Percentiles rank a stretch among this genome's conserved stretches.
These are phyloP conservation scores for Apiotrichum laibachii DNA, from an alignment of 1,284 basidiomycete genomes.

Conservation along the genomic window DNA sequence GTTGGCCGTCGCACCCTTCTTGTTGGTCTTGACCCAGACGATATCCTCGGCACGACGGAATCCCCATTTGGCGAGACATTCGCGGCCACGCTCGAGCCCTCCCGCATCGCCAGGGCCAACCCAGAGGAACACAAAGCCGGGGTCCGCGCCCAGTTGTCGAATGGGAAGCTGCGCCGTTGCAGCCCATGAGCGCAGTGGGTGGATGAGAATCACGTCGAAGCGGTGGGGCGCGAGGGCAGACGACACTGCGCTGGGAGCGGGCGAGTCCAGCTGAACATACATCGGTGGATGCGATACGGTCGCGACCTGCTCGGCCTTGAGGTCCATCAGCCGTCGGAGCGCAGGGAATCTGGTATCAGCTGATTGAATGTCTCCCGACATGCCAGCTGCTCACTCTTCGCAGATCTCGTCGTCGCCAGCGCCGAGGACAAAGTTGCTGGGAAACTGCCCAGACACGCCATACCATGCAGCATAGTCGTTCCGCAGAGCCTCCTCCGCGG, in stretches of 20 bases:
- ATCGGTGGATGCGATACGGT: constrained; percentile 44
- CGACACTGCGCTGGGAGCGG: constrained; percentile 10
- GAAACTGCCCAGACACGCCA: constrained; percentile 83
- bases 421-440: constrained; percentile 84
- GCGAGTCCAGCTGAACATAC: constrained; percentile 27
- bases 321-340: constrained; percentile 71
- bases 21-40: constrained; percentile 93
- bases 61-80: constrained; percentile 89
- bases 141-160: constrained; percentile 80
- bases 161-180: constrained; percentile 77
- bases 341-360: constrained; percentile 72
- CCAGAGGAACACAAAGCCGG: constrained; percentile 94
- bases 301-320: constrained; percentile 61
- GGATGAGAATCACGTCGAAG: constrained; percentile 91
- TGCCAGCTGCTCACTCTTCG: constrained; percentile 70
- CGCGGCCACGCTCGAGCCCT: constrained; percentile 86
- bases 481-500: constrained; percentile 88
- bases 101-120: constrained; percentile 87
- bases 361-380: background rate
- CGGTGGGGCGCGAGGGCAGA: constrained; percentile 43
- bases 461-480: constrained; percentile 93
- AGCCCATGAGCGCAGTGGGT: constrained; percentile 85
- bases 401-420: constrained; percentile 81
- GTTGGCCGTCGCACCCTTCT: constrained; percentile 22
- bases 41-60: constrained; percentile 95